A percentile compares a stretch with the other conserved stretches of the same genome.
These are phyloP conservation scores for Candida morakotiae DNA, from an alignment of 805 yeast genomes.

Conservation along the genomic window DNA sequence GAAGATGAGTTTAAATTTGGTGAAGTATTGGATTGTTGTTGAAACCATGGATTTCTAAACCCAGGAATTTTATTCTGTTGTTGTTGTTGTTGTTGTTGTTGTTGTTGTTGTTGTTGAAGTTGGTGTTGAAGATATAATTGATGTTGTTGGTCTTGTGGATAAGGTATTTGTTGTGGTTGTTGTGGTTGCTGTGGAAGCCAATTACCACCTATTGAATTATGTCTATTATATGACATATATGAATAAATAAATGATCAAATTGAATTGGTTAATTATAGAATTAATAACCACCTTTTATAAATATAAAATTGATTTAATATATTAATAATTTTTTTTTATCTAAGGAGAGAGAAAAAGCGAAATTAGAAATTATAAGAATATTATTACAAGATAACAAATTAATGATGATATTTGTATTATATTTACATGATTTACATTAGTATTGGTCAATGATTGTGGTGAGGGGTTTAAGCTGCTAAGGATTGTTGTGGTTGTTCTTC, in stretches of 20 bases:
- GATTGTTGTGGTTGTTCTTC: slow-evolving; percentile 31
- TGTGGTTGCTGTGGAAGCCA: slow-evolving; percentile 22
- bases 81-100: slow-evolving; percentile 10
- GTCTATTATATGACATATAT: slow-evolving; percentile 24
- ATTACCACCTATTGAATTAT: slow-evolving; percentile 36
- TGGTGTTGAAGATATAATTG: slow-evolving; percentile 9
- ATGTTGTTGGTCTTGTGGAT: slow-evolving; percentile 7
- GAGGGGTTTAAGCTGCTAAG: slow-evolving; percentile 39
- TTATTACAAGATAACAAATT: too few species aligned
- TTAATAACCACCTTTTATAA: too few species aligned
- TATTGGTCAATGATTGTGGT: too few species aligned
- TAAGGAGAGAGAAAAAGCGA: neutral
- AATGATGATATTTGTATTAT: too few species aligned
- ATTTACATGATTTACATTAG: too few species aligned
- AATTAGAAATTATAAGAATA: neutral
- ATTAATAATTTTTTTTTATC: too few species aligned
- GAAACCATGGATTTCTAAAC: slow-evolving; percentile 43
- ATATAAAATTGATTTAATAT: too few species aligned
- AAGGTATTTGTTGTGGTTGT: slow-evolving; percentile 1
- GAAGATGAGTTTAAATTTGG: slow-evolving; percentile 15
- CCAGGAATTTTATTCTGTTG: slow-evolving; percentile 24
- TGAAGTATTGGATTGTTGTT: slow-evolving; percentile 9
- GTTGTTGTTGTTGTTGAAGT: slow-evolving; percentile 9
- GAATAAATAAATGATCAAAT: neutral
- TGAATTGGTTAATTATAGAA: neutral